Evolutionary conservation across 73 alveolate genomes (phyloP), one percentile per base, ranked within the genome.

Genomic region (Blepharisma stoltei): DNA sequence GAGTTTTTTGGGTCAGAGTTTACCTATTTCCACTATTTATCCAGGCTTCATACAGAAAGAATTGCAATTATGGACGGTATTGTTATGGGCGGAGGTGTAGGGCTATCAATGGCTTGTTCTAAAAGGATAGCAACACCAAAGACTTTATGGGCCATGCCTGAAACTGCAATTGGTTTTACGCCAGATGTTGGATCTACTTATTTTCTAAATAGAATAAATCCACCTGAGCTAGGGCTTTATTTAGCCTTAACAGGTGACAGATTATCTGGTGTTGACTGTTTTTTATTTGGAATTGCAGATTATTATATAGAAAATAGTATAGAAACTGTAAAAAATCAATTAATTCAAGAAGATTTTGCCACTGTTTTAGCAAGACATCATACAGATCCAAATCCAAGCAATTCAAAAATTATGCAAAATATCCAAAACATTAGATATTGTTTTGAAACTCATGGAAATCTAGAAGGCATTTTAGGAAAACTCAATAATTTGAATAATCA

Each of bases 111-210:
- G 20, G 71, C 66, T 69, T n/a, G 67, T 69, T 27, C 41, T 5
- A 41, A 52, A 2, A 20, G 85, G n/a, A 41, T 78, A 8, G 44
- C 44, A 8, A 78, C 86, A 7, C 54, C 37, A 49, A 78, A 45
- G 23, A 78, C 86, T 14, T 25, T 78, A 32, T 70, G 66, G 67
- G 66, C 86, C 6, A 78, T 78, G 86, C 86, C 86, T 4, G 86
- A 78, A 78, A 70, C 84, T 69, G 41, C 46, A 27, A 78, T 78
- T 7, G 86, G 86, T 6, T 70, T 50, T 78, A 55, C 60, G 21
- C 86, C 86, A 38, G 86, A 78, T 78, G 83, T 53, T 27, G 86
- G 86, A 2, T 84, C 86, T 69, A 20, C 76, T 69, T 78, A 11
- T 70, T 78, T 78, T 71, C 49, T 78, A 18, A 38, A 38, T 18